Conservation (phyloP, 129 eudicot genomes). For the Calendula officinalis region DNA sequence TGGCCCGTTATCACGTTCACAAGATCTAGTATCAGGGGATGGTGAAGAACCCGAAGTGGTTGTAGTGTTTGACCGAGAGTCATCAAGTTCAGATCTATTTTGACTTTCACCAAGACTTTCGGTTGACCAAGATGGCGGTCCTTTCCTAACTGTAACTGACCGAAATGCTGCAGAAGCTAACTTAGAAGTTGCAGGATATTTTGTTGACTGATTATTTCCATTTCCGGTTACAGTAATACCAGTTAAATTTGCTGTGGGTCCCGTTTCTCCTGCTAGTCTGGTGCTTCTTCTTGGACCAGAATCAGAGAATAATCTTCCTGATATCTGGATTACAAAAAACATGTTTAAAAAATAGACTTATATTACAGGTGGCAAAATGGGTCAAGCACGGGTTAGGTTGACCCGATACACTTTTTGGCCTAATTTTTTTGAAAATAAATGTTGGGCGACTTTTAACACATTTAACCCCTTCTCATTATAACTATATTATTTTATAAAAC, state of each 20-base stretch:
- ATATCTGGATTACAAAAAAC: conserved; percentile 52
- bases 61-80: conserved; percentile 46
- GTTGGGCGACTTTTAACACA: no score
- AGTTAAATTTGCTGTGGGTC: conserved; percentile 41
- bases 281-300: conserved; percentile 92
- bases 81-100: conserved; percentile 59
- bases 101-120: conserved; percentile 39
- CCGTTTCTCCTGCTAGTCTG: conserved; percentile 85
- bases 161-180: conserved; percentile 60
- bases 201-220: conserved; percentile 66
- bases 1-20: conserved; percentile 51
- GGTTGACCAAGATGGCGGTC: conserved; percentile 58
- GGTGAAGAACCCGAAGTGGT: conserved; percentile 56
- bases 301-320: conserved; percentile 95
- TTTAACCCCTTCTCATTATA: no score
- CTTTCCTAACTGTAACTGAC: conserved; percentile 71
- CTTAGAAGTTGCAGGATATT: conserved; percentile 56
- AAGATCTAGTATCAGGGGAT: conserved; percentile 52
- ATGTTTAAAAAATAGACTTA: no score
- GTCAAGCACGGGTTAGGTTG: no score
- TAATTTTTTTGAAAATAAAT: no score
- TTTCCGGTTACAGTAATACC: conserved; percentile 48
- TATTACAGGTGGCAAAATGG: no score
- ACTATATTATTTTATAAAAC: no score
- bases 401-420: no score